phyloP scores from a whole-genome alignment of 169 alveolate genomes.

The Eimeria mitis region DNA sequence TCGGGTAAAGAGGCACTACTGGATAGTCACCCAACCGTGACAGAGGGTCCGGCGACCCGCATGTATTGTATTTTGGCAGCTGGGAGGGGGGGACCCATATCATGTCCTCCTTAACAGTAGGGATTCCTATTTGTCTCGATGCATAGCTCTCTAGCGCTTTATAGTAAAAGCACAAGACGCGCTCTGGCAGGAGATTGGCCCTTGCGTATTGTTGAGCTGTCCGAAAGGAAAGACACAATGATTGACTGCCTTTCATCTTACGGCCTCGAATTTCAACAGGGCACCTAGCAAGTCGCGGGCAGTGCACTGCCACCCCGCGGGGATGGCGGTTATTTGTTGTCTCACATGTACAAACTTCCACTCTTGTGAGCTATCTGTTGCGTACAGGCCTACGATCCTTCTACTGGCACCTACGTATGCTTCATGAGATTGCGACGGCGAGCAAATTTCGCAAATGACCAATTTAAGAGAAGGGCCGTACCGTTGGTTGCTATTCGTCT shows the following conservation, averaged over 20 bases:
- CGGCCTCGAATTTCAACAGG: neutral
- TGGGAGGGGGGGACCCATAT: slow-evolving; percentile 55
- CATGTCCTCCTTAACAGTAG: slow-evolving; percentile 70
- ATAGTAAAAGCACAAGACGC: slow-evolving; percentile 77
- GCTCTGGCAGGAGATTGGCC: slow-evolving; percentile 51
- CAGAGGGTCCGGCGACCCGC: slow-evolving; percentile 27
- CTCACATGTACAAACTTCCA: neutral
- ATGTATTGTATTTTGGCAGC: slow-evolving; percentile 59
- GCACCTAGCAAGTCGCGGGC: neutral
- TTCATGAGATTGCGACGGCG: neutral
- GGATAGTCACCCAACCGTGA: slow-evolving; percentile 67
- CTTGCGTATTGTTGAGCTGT: slow-evolving; percentile 77
- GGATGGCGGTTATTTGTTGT: neutral
- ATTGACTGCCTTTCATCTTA: neutral
- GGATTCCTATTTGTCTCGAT: slow-evolving; percentile 57
- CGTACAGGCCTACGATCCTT: neutral
- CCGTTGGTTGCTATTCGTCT: slow-evolving; percentile 66
- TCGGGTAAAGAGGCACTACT: slow-evolving; percentile 43
- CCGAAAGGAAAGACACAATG: neutral
- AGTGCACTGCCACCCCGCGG: neutral
- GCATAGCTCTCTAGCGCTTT: slow-evolving; percentile 71
- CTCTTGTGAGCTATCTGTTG: neutral
- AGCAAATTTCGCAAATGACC: neutral
- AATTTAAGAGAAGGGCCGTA: neutral
- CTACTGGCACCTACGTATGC: neutral